These are phyloP conservation scores for Tolypocladium ovalisporum DNA, from an alignment of 2,329 filamentous ascomycete species.

Conservation along the genomic window DNA sequence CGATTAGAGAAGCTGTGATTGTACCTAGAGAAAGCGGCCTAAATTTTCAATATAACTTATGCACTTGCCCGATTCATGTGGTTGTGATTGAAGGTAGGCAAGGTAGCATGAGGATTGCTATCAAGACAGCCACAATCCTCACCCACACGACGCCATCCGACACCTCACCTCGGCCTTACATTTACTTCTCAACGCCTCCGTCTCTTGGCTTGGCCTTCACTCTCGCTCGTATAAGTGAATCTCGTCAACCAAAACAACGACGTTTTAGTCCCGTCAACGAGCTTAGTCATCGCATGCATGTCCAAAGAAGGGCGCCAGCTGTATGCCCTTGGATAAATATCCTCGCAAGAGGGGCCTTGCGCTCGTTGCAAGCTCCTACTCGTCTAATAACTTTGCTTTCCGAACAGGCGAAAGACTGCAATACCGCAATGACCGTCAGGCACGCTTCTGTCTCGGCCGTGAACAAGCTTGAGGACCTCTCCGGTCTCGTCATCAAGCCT, in stretches of 20 bases:
- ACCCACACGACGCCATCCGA: background rate
- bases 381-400: background rate
- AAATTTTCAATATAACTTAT: no score
- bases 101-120: background rate
- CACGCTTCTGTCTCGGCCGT: conserved; percentile 21
- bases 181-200: background rate
- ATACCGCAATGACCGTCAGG: background rate
- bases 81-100: background rate
- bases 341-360: background rate
- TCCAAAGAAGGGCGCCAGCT: background rate
- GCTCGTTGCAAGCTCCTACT: background rate
- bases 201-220: background rate
- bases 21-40: no score
- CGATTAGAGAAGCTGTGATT: background rate
- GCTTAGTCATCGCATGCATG: background rate
- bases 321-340: background rate
- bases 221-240: background rate
- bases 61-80: background rate
- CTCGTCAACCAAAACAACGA: background rate
- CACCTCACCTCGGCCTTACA: background rate
- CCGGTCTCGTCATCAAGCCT: conserved; percentile 34
- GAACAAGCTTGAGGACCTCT: conserved; percentile 44
- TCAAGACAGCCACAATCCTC: background rate
- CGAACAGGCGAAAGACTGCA: background rate
- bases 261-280: no score